Evolutionary conservation across 1,139 yeast genomes (phyloP).

Genomic region (Saccharomyces hybrid): DNA sequence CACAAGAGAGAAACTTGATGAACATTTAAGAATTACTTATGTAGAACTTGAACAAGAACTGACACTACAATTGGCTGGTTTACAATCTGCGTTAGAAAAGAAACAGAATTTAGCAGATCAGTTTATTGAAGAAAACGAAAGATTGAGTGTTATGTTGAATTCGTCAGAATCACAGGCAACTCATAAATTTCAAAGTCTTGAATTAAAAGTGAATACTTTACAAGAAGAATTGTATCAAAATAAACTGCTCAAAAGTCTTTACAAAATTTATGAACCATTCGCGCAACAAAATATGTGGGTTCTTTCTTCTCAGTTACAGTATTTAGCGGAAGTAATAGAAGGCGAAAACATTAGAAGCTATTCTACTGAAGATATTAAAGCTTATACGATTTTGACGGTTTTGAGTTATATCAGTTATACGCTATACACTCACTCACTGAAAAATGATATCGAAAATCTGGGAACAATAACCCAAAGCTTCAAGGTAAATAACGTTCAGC

Average conservation of each 20-base stretch:
- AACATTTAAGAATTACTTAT: conserved; percentile 56
- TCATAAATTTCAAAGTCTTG: not conserved
- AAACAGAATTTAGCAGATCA: not conserved
- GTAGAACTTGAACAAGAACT: conserved; percentile 49
- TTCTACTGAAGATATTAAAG: not conserved
- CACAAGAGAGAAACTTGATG: conserved; percentile 46
- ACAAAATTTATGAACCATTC: not conserved
- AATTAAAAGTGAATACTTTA: not conserved
- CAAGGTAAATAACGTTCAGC: not conserved
- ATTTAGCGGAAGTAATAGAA: not conserved
- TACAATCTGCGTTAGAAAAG: conserved; percentile 21
- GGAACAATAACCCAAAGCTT: not conserved
- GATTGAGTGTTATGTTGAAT: not conserved
- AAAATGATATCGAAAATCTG: not conserved
- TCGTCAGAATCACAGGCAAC: not conserved
- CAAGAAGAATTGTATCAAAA: not conserved
- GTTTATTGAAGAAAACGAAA: not conserved
- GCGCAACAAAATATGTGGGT: not conserved
- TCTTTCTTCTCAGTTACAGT: not conserved
- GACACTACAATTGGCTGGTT: conserved; percentile 36
- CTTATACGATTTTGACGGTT: not conserved
- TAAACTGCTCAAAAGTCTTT: not conserved
- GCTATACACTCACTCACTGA: not conserved
- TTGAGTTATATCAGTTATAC: not conserved
- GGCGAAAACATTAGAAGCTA: not conserved